Conservation (phyloP, 768 basidiomycete genomes). For the Psilocybe cubensis region DNA sequence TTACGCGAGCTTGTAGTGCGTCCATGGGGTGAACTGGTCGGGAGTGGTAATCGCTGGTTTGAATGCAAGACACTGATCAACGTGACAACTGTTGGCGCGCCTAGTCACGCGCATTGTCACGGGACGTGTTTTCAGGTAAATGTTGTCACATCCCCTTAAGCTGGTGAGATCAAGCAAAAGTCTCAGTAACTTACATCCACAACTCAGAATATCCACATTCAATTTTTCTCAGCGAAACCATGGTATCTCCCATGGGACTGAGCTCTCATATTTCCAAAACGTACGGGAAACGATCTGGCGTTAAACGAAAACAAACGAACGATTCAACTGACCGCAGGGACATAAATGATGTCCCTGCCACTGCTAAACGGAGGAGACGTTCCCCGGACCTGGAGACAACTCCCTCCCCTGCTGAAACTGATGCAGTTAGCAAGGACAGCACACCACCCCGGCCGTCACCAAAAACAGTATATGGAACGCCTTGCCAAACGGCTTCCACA, state of each 20-base stretch:
- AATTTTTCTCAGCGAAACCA: background rate
- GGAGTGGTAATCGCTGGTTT: constrained; percentile 10
- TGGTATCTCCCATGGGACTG: constrained; percentile 16
- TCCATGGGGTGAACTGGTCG: constrained; percentile 45
- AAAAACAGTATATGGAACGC: constrained; percentile 23
- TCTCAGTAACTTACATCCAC: background rate
- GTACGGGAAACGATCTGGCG: constrained; percentile 35
- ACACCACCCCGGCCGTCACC: constrained; percentile 8
- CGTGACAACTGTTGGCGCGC: constrained; percentile 30
- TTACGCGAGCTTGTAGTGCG: constrained; percentile 57
- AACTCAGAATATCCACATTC: background rate
- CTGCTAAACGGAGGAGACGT: constrained; percentile 30
- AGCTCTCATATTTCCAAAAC: constrained; percentile 34
- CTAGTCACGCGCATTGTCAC: constrained; percentile 38
- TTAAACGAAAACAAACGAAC: constrained; percentile 21
- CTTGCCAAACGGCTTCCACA: constrained; percentile 3
- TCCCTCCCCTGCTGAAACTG: constrained; percentile 17
- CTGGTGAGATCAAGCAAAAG: background rate
- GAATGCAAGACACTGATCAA: constrained; percentile 13
- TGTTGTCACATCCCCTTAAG: constrained; percentile 7
- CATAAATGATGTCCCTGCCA: background rate
- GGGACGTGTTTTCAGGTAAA: constrained; percentile 5
- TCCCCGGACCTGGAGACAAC: constrained; percentile 18
- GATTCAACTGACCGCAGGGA: constrained; percentile 3
- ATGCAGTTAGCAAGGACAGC: constrained; percentile 14